Evolutionary conservation across 176 grass and related monocot genomes (phyloP).

Genomic region (Melocanna baccifera): DNA sequence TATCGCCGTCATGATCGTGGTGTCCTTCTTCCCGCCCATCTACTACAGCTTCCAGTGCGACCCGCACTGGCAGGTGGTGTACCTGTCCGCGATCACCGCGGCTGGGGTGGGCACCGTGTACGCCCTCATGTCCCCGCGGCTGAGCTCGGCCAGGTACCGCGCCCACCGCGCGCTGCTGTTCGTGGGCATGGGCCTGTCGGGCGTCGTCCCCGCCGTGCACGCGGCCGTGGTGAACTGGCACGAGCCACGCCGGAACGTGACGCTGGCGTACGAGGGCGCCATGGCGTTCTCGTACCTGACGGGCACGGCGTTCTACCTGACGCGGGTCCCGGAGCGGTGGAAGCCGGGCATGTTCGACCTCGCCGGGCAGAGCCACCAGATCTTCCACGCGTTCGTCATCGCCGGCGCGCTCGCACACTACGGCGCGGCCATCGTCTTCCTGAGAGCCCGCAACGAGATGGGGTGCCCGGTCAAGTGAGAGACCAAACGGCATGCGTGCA

Average conservation of each 20-base stretch:
- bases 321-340: slow-evolving; percentile 83
- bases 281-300: slow-evolving; percentile 66
- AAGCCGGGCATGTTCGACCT: slow-evolving; percentile 70
- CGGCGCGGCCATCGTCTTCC: slow-evolving; percentile 65
- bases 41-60: slow-evolving; percentile 98
- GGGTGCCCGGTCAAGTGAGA: slow-evolving; percentile 35
- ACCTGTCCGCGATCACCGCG: slow-evolving; percentile 71
- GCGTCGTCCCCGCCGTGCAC: slow-evolving; percentile 73
- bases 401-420: slow-evolving; percentile 87
- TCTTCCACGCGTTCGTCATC: slow-evolving; percentile 88
- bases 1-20: slow-evolving; percentile 85
- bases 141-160: slow-evolving; percentile 54
- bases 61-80: slow-evolving; percentile 59
- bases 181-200: slow-evolving; percentile 85
- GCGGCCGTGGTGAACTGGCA: slow-evolving; percentile 73
- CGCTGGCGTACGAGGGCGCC: slow-evolving; percentile 71
- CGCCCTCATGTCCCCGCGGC: slow-evolving; percentile 65
- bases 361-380: slow-evolving; percentile 86
- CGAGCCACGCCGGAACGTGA: slow-evolving; percentile 58
- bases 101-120: slow-evolving; percentile 58
- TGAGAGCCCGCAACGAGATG: slow-evolving; percentile 54
- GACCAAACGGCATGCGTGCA: neutral
- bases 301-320: slow-evolving; percentile 68
- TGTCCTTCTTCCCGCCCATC: slow-evolving; percentile 92
- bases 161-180: slow-evolving; percentile 69